These are phyloP conservation scores for Mycocentrospora acerina DNA, from an alignment of 2,329 filamentous ascomycete species.

Conservation along the genomic window DNA sequence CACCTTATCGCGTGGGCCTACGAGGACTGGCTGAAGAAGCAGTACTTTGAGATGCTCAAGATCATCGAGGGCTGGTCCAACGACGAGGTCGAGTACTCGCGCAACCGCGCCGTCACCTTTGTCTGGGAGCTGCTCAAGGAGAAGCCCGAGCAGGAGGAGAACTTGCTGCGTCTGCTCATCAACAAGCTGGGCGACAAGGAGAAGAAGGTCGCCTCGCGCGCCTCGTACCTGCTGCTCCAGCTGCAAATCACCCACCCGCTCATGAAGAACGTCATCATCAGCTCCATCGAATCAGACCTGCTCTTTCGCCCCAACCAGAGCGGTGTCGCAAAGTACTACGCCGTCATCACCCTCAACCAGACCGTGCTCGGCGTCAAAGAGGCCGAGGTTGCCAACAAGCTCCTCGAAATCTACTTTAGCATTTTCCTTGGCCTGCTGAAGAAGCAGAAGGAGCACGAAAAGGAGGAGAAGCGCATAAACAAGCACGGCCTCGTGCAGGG, in stretches of 20 bases:
- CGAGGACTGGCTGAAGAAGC: slow-evolving; percentile 92
- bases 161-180: slow-evolving; percentile 83
- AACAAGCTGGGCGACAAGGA: slow-evolving; percentile 97
- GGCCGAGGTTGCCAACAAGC: slow-evolving; percentile 73
- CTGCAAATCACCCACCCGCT: slow-evolving; percentile 83
- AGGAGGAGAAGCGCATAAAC: slow-evolving; percentile 45
- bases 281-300: slow-evolving; percentile 81
- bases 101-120: slow-evolving; percentile 84
- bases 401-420: slow-evolving; percentile 90
- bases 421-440: slow-evolving; percentile 84
- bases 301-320: slow-evolving; percentile 86
- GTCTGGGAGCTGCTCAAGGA: slow-evolving; percentile 89
- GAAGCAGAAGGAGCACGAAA: slow-evolving; percentile 48
- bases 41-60: slow-evolving; percentile 91
- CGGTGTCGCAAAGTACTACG: slow-evolving; percentile 89
- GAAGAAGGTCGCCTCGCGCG: slow-evolving; percentile 90
- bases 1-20: slow-evolving; percentile 89
- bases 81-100: slow-evolving; percentile 92
- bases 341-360: slow-evolving; percentile 94
- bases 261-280: slow-evolving; percentile 90
- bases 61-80: slow-evolving; percentile 89
- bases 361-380: slow-evolving; percentile 88
- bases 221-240: slow-evolving; percentile 91
- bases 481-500: slow-evolving; percentile 56
- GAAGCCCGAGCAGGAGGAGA: slow-evolving; percentile 96